phyloP scores from a whole-genome alignment of 2,329 filamentous ascomycete genomes.

The Reticulascus tulasneorum region DNA sequence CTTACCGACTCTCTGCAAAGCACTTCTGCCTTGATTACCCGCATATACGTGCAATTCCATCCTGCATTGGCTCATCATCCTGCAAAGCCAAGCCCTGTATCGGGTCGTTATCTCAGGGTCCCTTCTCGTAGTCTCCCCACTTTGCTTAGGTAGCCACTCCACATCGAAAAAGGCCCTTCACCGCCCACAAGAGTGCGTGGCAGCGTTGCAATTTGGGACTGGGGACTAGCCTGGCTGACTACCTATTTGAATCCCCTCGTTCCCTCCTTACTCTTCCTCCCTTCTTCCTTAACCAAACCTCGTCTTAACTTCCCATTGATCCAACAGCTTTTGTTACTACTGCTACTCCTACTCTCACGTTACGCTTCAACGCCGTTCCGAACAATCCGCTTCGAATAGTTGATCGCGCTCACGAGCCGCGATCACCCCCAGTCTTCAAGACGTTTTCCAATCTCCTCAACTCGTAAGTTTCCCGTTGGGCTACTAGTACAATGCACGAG shows the following conservation, averaged over 20 bases:
- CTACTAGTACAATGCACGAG: not conserved
- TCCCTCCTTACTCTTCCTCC: not conserved
- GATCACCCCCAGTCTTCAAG: slow-evolving; percentile 70
- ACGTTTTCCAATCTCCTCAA: slow-evolving; percentile 99
- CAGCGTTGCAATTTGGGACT: not conserved
- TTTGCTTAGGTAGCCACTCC: slow-evolving; percentile 1
- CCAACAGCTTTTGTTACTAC: no score
- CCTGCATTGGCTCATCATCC: slow-evolving; percentile 3
- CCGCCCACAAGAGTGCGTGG: no score
- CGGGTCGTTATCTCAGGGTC: not conserved
- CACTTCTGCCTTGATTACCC: no score
- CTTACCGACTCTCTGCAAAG: no score
- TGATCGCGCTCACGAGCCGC: slow-evolving; percentile 55
- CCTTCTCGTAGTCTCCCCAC: not conserved
- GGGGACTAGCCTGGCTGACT: not conserved
- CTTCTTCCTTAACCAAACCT: slow-evolving; percentile 1
- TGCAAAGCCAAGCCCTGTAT: not conserved
- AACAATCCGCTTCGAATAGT: slow-evolving; percentile 13
- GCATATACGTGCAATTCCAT: no score
- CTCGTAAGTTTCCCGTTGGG: slow-evolving; percentile 62
- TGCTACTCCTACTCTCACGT: slow-evolving; percentile 1
- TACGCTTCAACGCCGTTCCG: not conserved
- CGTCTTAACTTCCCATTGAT: not conserved
- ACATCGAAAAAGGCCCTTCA: not conserved
- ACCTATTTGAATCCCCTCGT: slow-evolving; percentile 6